phyloP scores from a whole-genome alignment of 2,329 filamentous ascomycete species.

The Pseudogymnoascus sp. region DNA sequence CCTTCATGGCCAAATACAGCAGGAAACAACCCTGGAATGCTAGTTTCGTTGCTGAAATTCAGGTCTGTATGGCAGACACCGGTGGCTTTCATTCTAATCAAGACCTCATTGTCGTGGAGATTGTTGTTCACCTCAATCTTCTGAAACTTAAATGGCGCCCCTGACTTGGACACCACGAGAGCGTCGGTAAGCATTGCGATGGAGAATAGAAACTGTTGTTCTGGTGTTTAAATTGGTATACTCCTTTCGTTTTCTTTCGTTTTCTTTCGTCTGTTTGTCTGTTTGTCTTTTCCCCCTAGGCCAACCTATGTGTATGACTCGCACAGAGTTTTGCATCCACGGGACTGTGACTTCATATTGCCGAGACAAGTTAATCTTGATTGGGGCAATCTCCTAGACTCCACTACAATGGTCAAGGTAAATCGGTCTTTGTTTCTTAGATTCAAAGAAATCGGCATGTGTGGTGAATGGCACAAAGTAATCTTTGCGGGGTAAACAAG shows the following conservation, averaged over 20 bases:
- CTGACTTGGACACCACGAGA: constrained; percentile 12
- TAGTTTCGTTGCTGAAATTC: constrained; percentile 16
- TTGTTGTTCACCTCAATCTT: constrained; percentile 18
- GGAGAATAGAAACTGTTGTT: not conserved
- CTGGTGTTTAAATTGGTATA: not conserved
- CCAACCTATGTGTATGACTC: not conserved
- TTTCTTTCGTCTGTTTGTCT: not conserved
- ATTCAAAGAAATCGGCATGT: not conserved
- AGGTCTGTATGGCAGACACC: constrained; percentile 28
- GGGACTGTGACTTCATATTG: not conserved
- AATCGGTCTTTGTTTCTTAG: not conserved
- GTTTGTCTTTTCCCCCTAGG: not conserved
- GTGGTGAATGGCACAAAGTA: not conserved
- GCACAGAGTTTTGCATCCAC: not conserved
- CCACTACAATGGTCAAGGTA: not conserved
- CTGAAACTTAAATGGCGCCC: constrained; percentile 22
- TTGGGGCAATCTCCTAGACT: not conserved
- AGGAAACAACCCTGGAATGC: constrained; percentile 20
- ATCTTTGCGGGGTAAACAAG: not conserved
- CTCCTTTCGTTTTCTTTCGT: not conserved
- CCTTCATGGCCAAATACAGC: constrained; percentile 28
- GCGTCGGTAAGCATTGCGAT: constrained; percentile 14
- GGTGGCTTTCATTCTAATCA: constrained; percentile 31
- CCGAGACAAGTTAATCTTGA: not conserved
- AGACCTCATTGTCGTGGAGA: constrained; percentile 24